Conservation (phyloP, 1,139 yeast genomes). For the Candida sanyaensis region DNA sequence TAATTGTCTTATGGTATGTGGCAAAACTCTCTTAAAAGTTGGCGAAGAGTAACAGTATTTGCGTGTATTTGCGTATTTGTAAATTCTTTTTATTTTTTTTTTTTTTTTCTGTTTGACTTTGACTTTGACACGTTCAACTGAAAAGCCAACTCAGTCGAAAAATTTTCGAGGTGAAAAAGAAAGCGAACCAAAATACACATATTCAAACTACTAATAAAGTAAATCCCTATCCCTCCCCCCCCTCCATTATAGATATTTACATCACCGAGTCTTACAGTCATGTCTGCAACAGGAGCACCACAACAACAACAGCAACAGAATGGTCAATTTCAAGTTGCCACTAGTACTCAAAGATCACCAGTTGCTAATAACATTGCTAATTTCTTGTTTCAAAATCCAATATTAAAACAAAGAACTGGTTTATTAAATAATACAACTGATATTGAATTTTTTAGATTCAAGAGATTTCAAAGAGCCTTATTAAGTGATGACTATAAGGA, state of each 20-base stretch:
- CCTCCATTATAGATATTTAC: no score
- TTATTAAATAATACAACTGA: constrained; percentile 64
- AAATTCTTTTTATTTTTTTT: no score
- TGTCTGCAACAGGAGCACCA: constrained; percentile 6
- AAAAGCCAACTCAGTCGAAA: constrained; percentile 3
- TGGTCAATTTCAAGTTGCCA: constrained; percentile 16
- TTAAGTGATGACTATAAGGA: constrained; percentile 69
- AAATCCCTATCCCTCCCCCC: no score
- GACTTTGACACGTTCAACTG: constrained; percentile 5
- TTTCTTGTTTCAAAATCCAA: constrained; percentile 62
- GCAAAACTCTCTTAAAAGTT: no score
- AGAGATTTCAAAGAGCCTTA: constrained; percentile 80
- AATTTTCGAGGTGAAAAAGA: constrained; percentile 1
- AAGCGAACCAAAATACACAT: not conserved
- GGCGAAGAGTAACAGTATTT: no score
- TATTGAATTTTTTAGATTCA: constrained; percentile 82
- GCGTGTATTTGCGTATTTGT: no score
- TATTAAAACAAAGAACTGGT: constrained; percentile 80
- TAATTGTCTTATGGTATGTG: no score
- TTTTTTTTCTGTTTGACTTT: not conserved
- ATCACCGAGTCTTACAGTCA: not conserved
- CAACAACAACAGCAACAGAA: constrained; percentile 1
- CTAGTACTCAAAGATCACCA: constrained; percentile 23
- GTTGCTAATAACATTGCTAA: constrained; percentile 60
- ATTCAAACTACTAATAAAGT: no score